These are phyloP conservation scores for Pyrus bretschneideri DNA, from an alignment of 306 rosid genomes.

Conservation along the genomic window DNA sequence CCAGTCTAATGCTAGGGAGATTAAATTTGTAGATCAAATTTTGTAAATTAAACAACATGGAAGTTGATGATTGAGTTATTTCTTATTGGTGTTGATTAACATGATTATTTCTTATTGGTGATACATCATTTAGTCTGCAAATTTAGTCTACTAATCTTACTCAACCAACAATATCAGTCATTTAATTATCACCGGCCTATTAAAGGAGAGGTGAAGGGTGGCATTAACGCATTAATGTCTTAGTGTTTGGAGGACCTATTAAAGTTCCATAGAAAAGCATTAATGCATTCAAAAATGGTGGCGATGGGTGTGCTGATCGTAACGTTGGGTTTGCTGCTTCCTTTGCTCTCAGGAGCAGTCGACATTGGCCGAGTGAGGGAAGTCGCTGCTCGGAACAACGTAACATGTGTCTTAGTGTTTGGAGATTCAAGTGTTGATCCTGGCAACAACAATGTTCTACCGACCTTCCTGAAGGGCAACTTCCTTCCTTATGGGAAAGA, in stretches of 20 bases:
- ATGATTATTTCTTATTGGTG: no score
- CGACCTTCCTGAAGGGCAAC: constrained; percentile 52
- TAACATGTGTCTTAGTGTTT: constrained; percentile 48
- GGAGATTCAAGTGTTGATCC: constrained; percentile 86
- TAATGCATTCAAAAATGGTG: not conserved
- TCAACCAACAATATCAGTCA: no score
- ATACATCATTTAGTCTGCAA: no score
- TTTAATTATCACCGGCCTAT: not conserved
- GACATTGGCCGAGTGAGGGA: constrained; percentile 10
- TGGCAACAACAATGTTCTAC: constrained; percentile 64
- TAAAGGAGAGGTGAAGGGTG: not conserved
- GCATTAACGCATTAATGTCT: not conserved
- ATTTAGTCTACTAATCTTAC: no score
- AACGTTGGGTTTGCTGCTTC: constrained; percentile 11
- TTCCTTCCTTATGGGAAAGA: constrained; percentile 67
- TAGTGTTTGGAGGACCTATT: no score
- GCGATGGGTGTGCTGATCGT: not conserved
- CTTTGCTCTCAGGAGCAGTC: constrained; percentile 18
- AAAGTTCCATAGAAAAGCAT: not conserved
- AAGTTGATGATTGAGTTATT: no score
- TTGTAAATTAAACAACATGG: no score
- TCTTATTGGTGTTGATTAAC: no score
- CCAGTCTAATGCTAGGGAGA: no score
- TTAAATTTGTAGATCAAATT: no score
- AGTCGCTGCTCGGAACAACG: constrained; percentile 27